Base-by-base conservation (phyloP, 192 early-diverging fungal species). In the Haplosporangium gracile region DNA sequence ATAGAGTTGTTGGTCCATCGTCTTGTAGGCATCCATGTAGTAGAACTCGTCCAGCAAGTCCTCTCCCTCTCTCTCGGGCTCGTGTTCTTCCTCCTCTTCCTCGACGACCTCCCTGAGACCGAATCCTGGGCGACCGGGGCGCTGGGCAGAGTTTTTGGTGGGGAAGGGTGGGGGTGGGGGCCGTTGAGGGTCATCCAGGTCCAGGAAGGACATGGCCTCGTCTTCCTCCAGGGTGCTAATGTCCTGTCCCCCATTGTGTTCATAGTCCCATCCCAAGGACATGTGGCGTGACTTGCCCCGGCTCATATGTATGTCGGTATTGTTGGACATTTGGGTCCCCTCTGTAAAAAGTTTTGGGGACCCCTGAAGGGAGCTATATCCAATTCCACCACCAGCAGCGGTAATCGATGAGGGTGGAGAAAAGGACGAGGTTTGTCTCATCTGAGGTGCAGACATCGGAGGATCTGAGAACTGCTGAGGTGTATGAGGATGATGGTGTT, bases 11-110 rank as follows among this genome's bases (percentile, higher is more conserved):
- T 86, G 84, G 65, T 86, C 84, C 79, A 86, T 80, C 16, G 84
- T 77, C 71, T 81, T 86, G 71, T 86, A 81, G 11, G 84, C 84
- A 49, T 86, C 84, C 76, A 74, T 78, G 43, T 81, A 86, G 60
- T 86, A 86, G 38, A 77, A 74, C 69, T 76, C 75, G 57, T 85
- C 83, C 74, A 85, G 32, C 65, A 70, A 15, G 38, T 85, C 83
- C 42, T 85, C 78, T 24, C 83, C 83, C 11, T 77, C 83, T 4
- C 78, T 49, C 70, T 85, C 83, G 0, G 79, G 71, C 40, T 78
- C 75, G 47, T 78, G 71, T 1, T 22, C 40, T 18, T 80, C 84
- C 24, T 86, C 84, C 1, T 74, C 70, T 34, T 18, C 60, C 26
- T 65, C 60, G 42, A 45, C 11, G 1, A 40, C n/a, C 26, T 75